Evolutionary conservation across 1,284 basidiomycete species (phyloP).

Genomic region (Boletellus deceptivus): DNA sequence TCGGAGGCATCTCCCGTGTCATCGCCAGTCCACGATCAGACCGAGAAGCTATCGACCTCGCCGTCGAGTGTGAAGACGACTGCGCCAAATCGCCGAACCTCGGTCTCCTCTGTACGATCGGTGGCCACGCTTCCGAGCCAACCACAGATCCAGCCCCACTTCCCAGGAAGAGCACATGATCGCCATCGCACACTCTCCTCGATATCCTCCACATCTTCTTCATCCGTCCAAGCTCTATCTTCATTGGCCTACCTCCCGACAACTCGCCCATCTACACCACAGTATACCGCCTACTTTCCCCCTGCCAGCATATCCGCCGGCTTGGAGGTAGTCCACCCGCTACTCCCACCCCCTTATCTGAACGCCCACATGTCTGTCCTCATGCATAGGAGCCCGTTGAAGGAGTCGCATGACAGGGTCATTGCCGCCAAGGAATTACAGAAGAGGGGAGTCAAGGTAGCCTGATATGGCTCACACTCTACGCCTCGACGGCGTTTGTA

Average conservation of each 20-base stretch:
- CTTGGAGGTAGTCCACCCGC: constrained; percentile 59
- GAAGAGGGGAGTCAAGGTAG: constrained; percentile 17
- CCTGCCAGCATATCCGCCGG: constrained; percentile 48
- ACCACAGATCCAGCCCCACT: constrained; percentile 29
- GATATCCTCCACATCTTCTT: constrained; percentile 54
- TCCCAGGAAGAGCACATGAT: constrained; percentile 42
- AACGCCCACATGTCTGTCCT: constrained; percentile 66
- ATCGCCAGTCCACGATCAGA: constrained; percentile 34
- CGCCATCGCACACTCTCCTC: constrained; percentile 65
- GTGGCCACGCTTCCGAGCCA: constrained; percentile 54
- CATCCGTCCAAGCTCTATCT: constrained; percentile 62
- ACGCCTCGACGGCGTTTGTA: constrained; percentile 1
- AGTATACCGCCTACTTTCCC: constrained; percentile 53
- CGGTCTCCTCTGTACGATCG: constrained; percentile 64
- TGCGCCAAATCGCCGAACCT: constrained; percentile 47
- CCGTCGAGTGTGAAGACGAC: constrained; percentile 40
- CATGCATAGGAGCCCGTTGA: constrained; percentile 58
- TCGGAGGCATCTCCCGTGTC: constrained; percentile 47
- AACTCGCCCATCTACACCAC: constrained; percentile 52
- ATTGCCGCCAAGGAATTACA: constrained; percentile 49
- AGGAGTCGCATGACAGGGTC: constrained; percentile 68
- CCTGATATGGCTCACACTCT: constrained; percentile 1
- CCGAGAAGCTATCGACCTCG: constrained; percentile 31
- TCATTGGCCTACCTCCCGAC: constrained; percentile 58
- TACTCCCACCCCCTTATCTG: constrained; percentile 68